A percentile compares a stretch with the other conserved stretches of the same genome.
Evolutionary conservation across 1,284 basidiomycete species (phyloP).

Genomic region (Trametes polyzona): DNA sequence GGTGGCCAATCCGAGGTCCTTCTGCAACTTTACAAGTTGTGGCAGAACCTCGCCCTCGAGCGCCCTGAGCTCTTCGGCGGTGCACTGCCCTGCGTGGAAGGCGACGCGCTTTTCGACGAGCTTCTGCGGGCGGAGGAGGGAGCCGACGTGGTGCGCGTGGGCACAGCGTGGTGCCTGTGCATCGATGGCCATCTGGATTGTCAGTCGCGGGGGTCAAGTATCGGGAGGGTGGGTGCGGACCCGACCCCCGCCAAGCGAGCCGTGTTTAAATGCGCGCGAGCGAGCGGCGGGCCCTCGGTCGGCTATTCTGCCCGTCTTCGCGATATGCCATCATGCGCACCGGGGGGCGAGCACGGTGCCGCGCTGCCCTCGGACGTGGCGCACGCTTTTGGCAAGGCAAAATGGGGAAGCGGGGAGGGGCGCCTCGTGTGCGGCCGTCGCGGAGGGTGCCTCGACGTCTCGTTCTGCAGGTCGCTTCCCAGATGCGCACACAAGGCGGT

Average conservation of each 20-base stretch:
- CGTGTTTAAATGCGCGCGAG: background rate
- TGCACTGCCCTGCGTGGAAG: slow-evolving; percentile 39
- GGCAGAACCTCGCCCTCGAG: slow-evolving; percentile 39
- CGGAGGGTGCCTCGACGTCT: slow-evolving; percentile 1
- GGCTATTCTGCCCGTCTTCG: background rate
- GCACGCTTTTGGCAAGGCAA: background rate
- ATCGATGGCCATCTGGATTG: slow-evolving; percentile 3
- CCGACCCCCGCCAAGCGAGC: background rate
- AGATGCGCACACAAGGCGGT: background rate
- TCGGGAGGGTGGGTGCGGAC: background rate
- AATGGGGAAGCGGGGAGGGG: background rate
- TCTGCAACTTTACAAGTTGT: slow-evolving; percentile 45
- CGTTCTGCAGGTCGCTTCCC: background rate
- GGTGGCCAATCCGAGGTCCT: slow-evolving; percentile 43
- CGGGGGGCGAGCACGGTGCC: background rate
- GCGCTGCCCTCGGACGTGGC: slow-evolving; percentile 6
- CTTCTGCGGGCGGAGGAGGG: slow-evolving; percentile 47
- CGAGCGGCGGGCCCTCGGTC: background rate
- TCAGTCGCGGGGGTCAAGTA: no score
- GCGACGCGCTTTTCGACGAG: slow-evolving; percentile 44
- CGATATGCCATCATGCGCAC: no score
- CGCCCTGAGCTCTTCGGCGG: slow-evolving; percentile 42
- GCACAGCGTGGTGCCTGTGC: slow-evolving; percentile 34
- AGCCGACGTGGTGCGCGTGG: slow-evolving; percentile 48
- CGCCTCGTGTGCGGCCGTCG: background rate